Evolutionary conservation across 352 stramenopile genomes (phyloP), one percentile per base, ranked within the genome.

Genomic region (Globisporangium orthogonon): DNA sequence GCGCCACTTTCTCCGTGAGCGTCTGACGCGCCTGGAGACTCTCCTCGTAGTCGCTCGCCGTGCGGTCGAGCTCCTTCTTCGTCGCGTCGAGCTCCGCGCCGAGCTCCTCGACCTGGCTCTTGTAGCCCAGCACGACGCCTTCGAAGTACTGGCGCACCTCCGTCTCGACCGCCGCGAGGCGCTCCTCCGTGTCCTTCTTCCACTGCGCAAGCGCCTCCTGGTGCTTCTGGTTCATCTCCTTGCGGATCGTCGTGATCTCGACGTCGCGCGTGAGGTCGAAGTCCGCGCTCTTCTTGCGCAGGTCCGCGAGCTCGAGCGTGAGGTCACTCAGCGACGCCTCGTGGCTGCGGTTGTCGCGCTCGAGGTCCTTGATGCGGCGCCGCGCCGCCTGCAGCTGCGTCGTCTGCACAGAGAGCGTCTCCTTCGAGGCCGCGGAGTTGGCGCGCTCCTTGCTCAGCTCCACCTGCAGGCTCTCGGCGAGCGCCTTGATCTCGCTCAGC

Each of bases 151-250:
- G 76, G 33, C 81, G 83, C 39, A 89, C 75, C 62, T 93, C 83
- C 55, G 73, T 82, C 63, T 93, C 80, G 47, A 93, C 78, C 37
- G 60, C 73, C 7, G 71, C 53, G n/a, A 89, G 60, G 37, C 81
- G 80, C 17, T 91, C 83, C 50, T 93, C 83, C 1, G 78, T 70
- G 54, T 93, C 83, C 47, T 88, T 89, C 55, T 89, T 90, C 77
- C 75, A 89, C 58, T 85, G 73, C 2, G 78, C 75, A 39, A 89
- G 73, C 7, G 78, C 65, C 59, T 91, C 81, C 59, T 86, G 63
- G 63, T 89, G 76, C 58, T 93, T 93, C 15, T 63, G 61, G 58
- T 81, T 80, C 80, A 87, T 90, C 56, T 93, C 83, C 45, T 83
- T 86, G 54, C 83, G 70, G 45, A 91, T 67, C 30, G 69, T 84